These are phyloP conservation scores for Evernia prunastri DNA, from an alignment of 495 filamentous ascomycete species.

Conservation along the genomic window DNA sequence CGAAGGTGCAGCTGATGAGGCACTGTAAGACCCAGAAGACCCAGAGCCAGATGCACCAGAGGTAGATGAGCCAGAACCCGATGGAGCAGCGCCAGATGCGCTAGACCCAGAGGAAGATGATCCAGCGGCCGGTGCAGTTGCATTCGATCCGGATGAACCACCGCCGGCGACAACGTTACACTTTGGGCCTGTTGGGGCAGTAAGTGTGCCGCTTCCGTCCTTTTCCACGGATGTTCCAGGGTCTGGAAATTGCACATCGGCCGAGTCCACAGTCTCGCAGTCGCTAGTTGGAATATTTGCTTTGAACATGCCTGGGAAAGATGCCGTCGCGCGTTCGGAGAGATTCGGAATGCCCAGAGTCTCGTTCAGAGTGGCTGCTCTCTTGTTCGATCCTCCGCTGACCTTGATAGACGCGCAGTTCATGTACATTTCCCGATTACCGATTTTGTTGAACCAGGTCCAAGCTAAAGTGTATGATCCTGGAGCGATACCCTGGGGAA, in stretches of 20 bases:
- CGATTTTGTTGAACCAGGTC: conserved; percentile 54
- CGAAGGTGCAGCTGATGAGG: neutral
- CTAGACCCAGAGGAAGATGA: neutral
- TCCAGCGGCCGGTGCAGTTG: neutral
- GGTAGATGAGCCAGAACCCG: neutral
- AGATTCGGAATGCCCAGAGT: conserved; percentile 11
- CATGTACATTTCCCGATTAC: conserved; percentile 58
- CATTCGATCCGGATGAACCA: neutral
- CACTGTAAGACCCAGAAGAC: neutral
- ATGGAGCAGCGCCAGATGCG: neutral
- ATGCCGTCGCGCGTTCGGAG: conserved; percentile 15
- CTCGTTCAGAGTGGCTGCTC: conserved; percentile 17
- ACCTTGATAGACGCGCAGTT: conserved; percentile 51
- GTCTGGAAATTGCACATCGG: conserved; percentile 24
- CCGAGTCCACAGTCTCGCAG: conserved; percentile 32
- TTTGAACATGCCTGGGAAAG: conserved; percentile 48
- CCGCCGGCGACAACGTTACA: conserved; percentile 8
- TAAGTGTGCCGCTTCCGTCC: neutral
- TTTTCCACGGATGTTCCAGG: conserved; percentile 24
- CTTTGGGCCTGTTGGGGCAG: conserved; percentile 15
- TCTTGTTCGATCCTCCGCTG: conserved; percentile 37
- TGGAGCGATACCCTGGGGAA: conserved; percentile 53
- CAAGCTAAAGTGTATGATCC: conserved; percentile 50
- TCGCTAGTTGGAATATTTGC: conserved; percentile 45
- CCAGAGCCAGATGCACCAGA: neutral